Evolutionary conservation across 1,284 basidiomycete genomes (phyloP).

Genomic region (Cryptococcus hybrid): DNA sequence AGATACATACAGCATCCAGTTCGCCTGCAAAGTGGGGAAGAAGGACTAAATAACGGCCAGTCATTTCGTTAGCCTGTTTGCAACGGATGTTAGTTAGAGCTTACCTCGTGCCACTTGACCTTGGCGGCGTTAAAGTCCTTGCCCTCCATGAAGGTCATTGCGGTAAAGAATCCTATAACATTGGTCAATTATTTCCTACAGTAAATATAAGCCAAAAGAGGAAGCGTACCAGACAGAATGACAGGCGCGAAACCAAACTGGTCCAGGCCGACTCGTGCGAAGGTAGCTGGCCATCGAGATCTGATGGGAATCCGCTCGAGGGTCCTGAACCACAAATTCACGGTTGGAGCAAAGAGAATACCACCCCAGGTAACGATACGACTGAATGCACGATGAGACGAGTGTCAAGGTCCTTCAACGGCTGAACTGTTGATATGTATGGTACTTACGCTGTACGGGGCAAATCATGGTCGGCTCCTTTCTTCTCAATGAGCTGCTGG

Average conservation of each 20-base stretch:
- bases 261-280: conserved; percentile 47
- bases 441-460: conserved; percentile 48
- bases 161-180: conserved; percentile 50
- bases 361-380: conserved; percentile 51
- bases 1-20: conserved; percentile 44
- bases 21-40: conserved; percentile 42
- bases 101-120: conserved; percentile 43
- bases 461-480: conserved; percentile 48
- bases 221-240: conserved; percentile 38
- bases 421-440: neutral
- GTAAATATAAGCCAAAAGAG: neutral
- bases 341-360: conserved; percentile 50
- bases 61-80: neutral
- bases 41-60: conserved; percentile 23
- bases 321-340: conserved; percentile 46
- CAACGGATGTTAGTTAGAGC: neutral
- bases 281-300: conserved; percentile 34
- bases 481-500: conserved; percentile 55
- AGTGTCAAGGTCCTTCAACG: neutral
- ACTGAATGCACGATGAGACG: conserved; percentile 19
- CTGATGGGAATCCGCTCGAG: conserved; percentile 44
- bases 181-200: conserved; percentile 2
- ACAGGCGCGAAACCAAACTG: conserved; percentile 52
- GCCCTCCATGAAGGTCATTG: conserved; percentile 52
- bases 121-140: conserved; percentile 47